Evolutionary conservation across 225 moss, liverwort and hornwort genomes (phyloP), one percentile per base, ranked within the genome.

Genomic region (Asterella californica): DNA sequence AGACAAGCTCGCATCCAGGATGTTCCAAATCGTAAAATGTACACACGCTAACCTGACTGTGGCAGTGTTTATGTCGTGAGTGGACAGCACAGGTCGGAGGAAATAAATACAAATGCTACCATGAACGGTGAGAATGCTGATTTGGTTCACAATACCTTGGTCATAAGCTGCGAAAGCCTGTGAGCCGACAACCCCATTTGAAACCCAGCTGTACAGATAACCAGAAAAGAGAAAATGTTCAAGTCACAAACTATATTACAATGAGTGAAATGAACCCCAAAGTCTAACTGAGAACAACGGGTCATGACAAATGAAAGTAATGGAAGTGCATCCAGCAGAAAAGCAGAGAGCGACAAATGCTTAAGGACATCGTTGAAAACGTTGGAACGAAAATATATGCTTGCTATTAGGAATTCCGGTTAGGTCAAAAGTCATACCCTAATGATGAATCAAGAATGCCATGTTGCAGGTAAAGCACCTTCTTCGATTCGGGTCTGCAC

Each of bases 91-190:
- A n/a, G n/a, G 15, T 5, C 2, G 24, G 21, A 57, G 18, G 24
- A 18, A 57, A 29, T 1, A 29, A 29, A 64, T 27, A 32, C 12
- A 32, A 64, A 64, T 6, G 27, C 12, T 2, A 64, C 27, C 8
- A 32, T 27, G 10, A 64, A 25, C 64, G 6, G 64, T 32, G 9
- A 27, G 64, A n/a, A 42, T 57, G 24, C 1, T 71, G 19, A 47
- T 42, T 10, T n/a, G 48, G 15, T 48, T 2, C 60, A 42, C 57
- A 25, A 45, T 86, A 99, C 96, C 94, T 94, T 97, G 93, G 79
- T 97, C 94, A 86, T 87, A 94, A 80, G 93, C 93, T 57, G 96
- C 92, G 72, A 97, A 97, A 38, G 96, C 94, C 85, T 94, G 94
- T 34, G 96, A 97, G 71, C 96, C 94, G 82, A 97, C 96, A 30